Evolutionary conservation across 2,329 filamentous ascomycete genomes (phyloP), one percentile per base, ranked within the genome.

Genomic region (Phaeosphaeria sp.): DNA sequence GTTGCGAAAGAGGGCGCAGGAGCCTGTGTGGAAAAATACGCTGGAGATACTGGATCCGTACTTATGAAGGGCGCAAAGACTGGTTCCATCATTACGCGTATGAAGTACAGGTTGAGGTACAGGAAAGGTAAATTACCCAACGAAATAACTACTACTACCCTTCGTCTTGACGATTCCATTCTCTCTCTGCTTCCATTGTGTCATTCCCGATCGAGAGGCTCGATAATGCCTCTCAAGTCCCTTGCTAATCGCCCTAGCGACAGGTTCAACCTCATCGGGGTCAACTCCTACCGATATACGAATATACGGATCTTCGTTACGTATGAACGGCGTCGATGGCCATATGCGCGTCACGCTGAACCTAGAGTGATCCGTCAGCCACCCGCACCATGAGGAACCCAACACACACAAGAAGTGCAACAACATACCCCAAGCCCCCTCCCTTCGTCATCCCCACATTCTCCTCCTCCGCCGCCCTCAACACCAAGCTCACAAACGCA

Each of bases 261-360:
- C 51, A 40, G 51, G 42, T 20, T 53, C 51, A 3, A 53, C 42
- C 20, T 53, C 51, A 18, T 47, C 44, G 17, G 51, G 42, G 18
- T 53, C 51, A 24, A 39, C 53, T 20, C 55, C 55, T 4, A 57
- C 49, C 6, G 49, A 52, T 11, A 57, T 48, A 5, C 54, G 44
- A n/a, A 57, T 47, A 18, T 49, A 57, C 6, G 55, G 55, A 45
- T 57, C 55, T 20, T 43, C 39, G 18, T 49, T 40, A 3, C 39
- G 22, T 13, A 49, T 44, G 33, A 53, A 49, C 2, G 49, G 39
- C 1, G 55, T 49, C n/a, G 49, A 44, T 24, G 49, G 39, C 43
- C 33, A 53, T 20, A 57, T 49, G 8, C 55, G 44, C 30, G 55
- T 52, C 5, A 49, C 45, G 13, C 49, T 53, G n/a, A 57, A 57